phyloP scores from a whole-genome alignment of 305 asterid species.

The Fraxinus platypoda region DNA sequence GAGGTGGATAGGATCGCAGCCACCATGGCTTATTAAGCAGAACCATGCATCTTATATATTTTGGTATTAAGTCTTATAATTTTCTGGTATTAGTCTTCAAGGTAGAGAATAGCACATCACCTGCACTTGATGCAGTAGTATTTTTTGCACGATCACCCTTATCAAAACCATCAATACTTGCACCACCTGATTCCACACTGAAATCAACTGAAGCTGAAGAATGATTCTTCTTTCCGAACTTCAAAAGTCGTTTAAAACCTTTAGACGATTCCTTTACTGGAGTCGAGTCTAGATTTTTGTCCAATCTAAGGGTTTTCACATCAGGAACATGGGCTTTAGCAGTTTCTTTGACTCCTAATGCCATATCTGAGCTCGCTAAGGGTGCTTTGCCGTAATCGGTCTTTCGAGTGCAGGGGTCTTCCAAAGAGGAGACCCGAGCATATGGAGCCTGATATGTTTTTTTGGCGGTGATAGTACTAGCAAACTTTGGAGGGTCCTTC shows the following conservation, averaged over 20 bases:
- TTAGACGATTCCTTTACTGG: slow-evolving; percentile 68
- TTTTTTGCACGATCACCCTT: slow-evolving; percentile 39
- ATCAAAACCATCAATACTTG: slow-evolving; percentile 46
- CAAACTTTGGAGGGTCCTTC: slow-evolving; percentile 39
- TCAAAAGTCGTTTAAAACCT: slow-evolving; percentile 81
- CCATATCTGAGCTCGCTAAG: slow-evolving; percentile 34
- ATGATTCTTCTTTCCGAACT: slow-evolving; percentile 80
- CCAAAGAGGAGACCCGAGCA: slow-evolving; percentile 73
- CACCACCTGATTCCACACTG: slow-evolving; percentile 60
- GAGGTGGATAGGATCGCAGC: not conserved
- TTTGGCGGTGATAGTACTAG: slow-evolving; percentile 33
- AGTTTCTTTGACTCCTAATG: slow-evolving; percentile 48
- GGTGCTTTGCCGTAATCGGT: slow-evolving; percentile 53
- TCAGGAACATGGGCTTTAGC: slow-evolving; percentile 46
- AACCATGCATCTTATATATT: not conserved
- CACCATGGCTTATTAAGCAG: not conserved
- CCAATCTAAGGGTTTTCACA: slow-evolving; percentile 41
- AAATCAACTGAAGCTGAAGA: slow-evolving; percentile 55
- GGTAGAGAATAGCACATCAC: slow-evolving; percentile 38
- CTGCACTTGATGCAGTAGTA: slow-evolving; percentile 59
- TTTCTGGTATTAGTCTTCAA: not conserved
- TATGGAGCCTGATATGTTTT: slow-evolving; percentile 58
- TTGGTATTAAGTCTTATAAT: not conserved
- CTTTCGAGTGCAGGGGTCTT: slow-evolving; percentile 57
- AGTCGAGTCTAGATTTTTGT: slow-evolving; percentile 38